A percentile compares a stretch with the other conserved stretches of the same genome.
Evolutionary conservation across 164 flowering plant species (phyloP).

Genomic region (Protea cynaroides): DNA sequence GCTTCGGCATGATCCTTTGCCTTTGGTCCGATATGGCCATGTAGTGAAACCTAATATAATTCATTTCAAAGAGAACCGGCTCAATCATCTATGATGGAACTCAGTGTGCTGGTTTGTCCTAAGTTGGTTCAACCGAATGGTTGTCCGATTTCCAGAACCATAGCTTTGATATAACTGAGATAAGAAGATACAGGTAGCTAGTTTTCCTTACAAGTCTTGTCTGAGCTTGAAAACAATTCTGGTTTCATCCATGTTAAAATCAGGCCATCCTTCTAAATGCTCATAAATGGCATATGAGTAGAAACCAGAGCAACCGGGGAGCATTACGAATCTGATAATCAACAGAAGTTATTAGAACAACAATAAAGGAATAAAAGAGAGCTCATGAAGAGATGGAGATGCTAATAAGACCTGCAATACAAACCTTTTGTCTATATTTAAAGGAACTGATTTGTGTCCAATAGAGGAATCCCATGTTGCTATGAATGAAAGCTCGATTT

Average conservation of each 20-base stretch:
- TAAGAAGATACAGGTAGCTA: too few species aligned
- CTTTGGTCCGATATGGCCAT: constrained; percentile 85
- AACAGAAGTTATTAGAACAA: not conserved
- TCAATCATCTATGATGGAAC: too few species aligned
- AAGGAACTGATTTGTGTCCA: constrained; percentile 13
- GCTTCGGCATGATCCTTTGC: constrained; percentile 75
- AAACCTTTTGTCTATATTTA: constrained; percentile 31
- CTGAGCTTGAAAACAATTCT: constrained; percentile 80
- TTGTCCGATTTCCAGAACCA: too few species aligned
- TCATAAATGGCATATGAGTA: constrained; percentile 90
- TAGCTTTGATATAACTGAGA: too few species aligned
- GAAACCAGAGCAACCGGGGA: constrained; percentile 75
- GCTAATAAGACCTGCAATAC: too few species aligned
- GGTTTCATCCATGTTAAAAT: constrained; percentile 45
- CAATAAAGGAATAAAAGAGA: not conserved
- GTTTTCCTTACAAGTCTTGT: constrained; percentile 64
- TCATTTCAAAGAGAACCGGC: not conserved
- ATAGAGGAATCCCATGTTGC: constrained; percentile 24
- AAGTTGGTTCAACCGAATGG: too few species aligned
- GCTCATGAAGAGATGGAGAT: too few species aligned
- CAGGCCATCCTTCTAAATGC: constrained; percentile 83
- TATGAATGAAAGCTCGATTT: constrained; percentile 24
- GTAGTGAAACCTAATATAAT: constrained; percentile 77
- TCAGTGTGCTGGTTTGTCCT: too few species aligned
- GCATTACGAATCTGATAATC: constrained; percentile 58